Base-by-base conservation (phyloP, 2,329 filamentous ascomycete species). In the Monosporascus sp. region DNA sequence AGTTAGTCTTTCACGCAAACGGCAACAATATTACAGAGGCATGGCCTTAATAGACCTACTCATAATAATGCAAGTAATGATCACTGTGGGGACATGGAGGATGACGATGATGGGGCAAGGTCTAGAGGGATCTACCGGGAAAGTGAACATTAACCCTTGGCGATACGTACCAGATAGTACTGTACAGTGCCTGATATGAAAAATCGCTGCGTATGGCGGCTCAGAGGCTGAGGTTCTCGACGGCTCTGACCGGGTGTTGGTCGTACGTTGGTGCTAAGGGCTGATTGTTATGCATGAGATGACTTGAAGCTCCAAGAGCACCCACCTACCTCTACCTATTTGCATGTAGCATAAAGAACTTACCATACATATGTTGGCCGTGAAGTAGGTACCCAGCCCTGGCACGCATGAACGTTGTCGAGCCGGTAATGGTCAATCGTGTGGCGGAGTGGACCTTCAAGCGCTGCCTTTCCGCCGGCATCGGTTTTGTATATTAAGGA, bases 21-120 rank as follows among this genome's bases (percentile, higher is more conserved):
- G 61, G 59, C 54, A 53, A 56, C 59, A 58, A 57, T 57, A 51
- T 58, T 59, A 60, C 55, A 52, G 56, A 43, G 56, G 53, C 56
- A 61, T 59, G 59, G 56, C 51, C 51, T 60, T 56, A 54, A 58
- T 53, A 56, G 56, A 56, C 53, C 52, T 58, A 51, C 51, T 54
- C 36, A 59, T 49, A 60, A 49, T 49, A 59, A 56, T 60, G 53
- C 55, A 54, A 60, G 56, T 55, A 54, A 60, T 54, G 60, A 59
- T 54, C 59, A 60, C 54, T 60, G 55, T 63, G 61, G 59, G 52
- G 55, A 54, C 56, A 60, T 51, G 45, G 56, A 59, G 59, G 55
- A 63, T 61, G 61, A 61, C 59, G 59, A 63, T 58, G 56, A 57
- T 63, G 57, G 56, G 53, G 45, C 58, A 55, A 56, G 54, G 51